Base-by-base conservation (phyloP, 768 basidiomycete species). In the Gautieria morchelliformis region DNA sequence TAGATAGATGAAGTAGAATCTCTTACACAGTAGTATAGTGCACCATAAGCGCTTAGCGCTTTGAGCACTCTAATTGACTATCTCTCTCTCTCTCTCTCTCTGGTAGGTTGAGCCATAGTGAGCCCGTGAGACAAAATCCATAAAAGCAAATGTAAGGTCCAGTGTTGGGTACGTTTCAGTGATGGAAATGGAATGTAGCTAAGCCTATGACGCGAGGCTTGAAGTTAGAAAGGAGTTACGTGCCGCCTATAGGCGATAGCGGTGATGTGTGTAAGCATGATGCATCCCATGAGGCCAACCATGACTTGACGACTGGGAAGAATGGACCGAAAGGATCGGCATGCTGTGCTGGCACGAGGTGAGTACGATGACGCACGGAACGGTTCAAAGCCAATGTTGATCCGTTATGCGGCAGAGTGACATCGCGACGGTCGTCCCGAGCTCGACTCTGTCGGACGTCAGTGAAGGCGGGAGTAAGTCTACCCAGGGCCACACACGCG, bases 221-320 rank as follows among this genome's bases (percentile, higher is more conserved):
- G n/a, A n/a, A n/a, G n/a, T n/a, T n/a, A n/a, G n/a, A n/a, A n/a
- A 91, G 66, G 75, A 79, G 11, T 72, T 81, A 33, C 81, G 85
- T 15, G 76, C 77, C 60, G 78, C 78, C 22, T 70, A 68, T 1
- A n/a, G n/a, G n/a, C n/a, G n/a, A n/a, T n/a, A 66, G 67, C 41
- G 68, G 11, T 32, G 65, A 64, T 62, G 70, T 46, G 63, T 79
- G 57, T 69, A 73, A 56, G 1, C 77, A 92, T 35, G 71, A 72
- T 1, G 82, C 86, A 1, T 96, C 94, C 0, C 78, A 87, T 63
- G 81, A 88, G 63, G 90, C 88, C 22, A 96, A 95, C 60, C 67
- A 70, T 19, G 82, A 87, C 30, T 75, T 95, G 6, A 77, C 84
- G 17, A 96, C 69, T 96, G 91, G 89, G 84, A 84, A 39, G 82